Conservation (phyloP, 441 rosid genomes). For the Aleurites moluccanus region DNA sequence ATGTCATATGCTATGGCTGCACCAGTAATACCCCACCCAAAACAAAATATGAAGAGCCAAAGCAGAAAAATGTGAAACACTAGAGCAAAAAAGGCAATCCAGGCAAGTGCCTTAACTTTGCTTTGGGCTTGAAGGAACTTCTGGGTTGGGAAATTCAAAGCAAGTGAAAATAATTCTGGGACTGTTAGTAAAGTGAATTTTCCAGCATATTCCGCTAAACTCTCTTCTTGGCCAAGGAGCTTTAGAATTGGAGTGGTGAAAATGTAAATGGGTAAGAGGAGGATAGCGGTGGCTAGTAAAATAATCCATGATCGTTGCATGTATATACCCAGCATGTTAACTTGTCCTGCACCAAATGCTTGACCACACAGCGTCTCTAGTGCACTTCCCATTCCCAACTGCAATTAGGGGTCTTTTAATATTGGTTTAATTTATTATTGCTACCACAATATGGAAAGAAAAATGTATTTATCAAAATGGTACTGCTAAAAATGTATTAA, state of each 20-base stretch:
- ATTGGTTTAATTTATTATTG: too few relatives aligned
- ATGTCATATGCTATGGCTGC: constrained; percentile 68
- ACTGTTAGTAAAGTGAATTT: constrained; percentile 49
- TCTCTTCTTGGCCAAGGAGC: constrained; percentile 54
- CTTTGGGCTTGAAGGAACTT: constrained; percentile 25
- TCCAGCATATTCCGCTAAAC: constrained; percentile 59
- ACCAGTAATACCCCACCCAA: constrained; percentile 62
- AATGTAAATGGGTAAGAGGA: constrained; percentile 55
- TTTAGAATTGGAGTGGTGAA: constrained; percentile 62
- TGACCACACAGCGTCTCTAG: constrained; percentile 85
- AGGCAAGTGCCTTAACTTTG: constrained; percentile 29
- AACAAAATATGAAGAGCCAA: constrained; percentile 44
- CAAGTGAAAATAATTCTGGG: constrained; percentile 51
- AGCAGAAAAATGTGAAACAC: constrained; percentile 41
- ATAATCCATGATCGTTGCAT: constrained; percentile 88
- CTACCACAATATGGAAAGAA: too few relatives aligned
- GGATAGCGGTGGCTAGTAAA: constrained; percentile 33
- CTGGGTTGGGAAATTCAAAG: constrained; percentile 21
- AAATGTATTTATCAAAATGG: too few relatives aligned
- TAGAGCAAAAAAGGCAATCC: constrained; percentile 55
- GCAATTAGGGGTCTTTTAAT: constrained; percentile 13
- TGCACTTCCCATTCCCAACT: constrained; percentile 96
- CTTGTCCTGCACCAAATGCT: constrained; percentile 82
- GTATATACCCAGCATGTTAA: constrained; percentile 73
- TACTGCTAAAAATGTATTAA: too few relatives aligned